Percentiles rank a stretch among this genome's conserved stretches.
Conservation (phyloP, 140 eudicot genomes). For the Erigeron philadelphicus region DNA sequence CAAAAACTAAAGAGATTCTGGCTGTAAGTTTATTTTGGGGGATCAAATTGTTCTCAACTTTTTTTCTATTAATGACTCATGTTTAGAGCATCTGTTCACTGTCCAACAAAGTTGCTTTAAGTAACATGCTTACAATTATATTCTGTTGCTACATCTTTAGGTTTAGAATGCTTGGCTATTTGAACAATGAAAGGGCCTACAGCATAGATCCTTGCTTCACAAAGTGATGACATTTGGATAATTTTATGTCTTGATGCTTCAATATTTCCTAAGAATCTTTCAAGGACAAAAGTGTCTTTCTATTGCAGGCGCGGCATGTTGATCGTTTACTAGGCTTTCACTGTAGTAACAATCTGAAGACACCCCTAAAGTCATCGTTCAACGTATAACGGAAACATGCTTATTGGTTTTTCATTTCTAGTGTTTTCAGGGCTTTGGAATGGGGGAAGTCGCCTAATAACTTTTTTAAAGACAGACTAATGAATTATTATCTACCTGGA, state of each 20-base stretch:
- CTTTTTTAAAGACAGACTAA: neutral
- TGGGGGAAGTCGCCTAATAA: neutral
- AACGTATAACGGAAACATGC: neutral
- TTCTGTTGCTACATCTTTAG: conserved; percentile 22
- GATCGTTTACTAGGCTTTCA: neutral
- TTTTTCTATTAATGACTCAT: conserved; percentile 3
- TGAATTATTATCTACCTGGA: no score
- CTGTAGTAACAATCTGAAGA: neutral
- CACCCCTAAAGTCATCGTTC: no score
- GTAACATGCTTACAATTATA: conserved; percentile 26
- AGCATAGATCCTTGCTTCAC: conserved; percentile 36
- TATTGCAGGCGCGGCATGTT: neutral
- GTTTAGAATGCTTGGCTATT: conserved; percentile 21
- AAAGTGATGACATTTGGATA: conserved; percentile 23
- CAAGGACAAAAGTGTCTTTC: conserved; percentile 12
- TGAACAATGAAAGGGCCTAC: conserved; percentile 26
- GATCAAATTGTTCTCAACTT: conserved; percentile 15
- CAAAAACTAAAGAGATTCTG: neutral
- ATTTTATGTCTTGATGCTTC: conserved; percentile 21
- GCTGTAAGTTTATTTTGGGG: conserved; percentile 9
- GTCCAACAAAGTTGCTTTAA: conserved; percentile 19
- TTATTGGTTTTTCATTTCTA: neutral
- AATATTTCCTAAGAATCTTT: conserved; percentile 10
- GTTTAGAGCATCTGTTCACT: conserved; percentile 24
- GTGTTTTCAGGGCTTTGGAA: neutral